Evolutionary conservation across 371 early-diverging fungal genomes (phyloP), one percentile per base, ranked within the genome.

Genomic region (Mortierella sp.): DNA sequence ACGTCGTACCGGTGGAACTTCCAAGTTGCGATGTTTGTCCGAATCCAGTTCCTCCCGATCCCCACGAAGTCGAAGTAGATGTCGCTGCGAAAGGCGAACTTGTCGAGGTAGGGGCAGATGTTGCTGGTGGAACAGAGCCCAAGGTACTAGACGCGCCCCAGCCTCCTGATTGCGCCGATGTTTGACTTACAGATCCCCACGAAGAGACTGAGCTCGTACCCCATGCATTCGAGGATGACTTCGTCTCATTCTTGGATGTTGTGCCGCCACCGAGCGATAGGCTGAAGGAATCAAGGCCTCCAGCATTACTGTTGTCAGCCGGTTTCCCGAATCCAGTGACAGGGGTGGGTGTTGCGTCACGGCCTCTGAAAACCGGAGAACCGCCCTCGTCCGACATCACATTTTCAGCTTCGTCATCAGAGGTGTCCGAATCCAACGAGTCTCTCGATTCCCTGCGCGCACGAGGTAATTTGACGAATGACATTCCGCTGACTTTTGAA

Each of bases 391-490:
- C 74, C 17, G 61, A 56, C 14, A 43, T 17, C 24, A 22, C 50
- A 29, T 41, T 51, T 10, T 49, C 56, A 25, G 40, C 71, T 27
- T 76, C 77, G 10, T 64, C 69, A 5, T 67, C 68, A 82, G 78
- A 88, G 86, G 84, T 90, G 84, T 80, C 89, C 85, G 79, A 92
- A 88, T 72, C 91, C 88, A 78, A 87, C 78, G 70, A 92, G 83
- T 69, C 91, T 83, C 73, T 89, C 83, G 78, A 91, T 84, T 63
- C 92, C 85, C 79, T 91, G 85, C 60, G 89, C 84, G 81, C 81
- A 84, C 54, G 90, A 81, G 58, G 89, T 66, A 67, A 88, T 78
- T 87, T 88, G 60, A 58, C 61, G 28, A 67, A 64, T 13, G 71
- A 21, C 57, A 59, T 46, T 13, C 67, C 74, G 6, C 45, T 37